Evolutionary conservation across 148 eudicot species (phyloP), one percentile per base, ranked within the genome.

Genomic region (Persicaria maculosa): DNA sequence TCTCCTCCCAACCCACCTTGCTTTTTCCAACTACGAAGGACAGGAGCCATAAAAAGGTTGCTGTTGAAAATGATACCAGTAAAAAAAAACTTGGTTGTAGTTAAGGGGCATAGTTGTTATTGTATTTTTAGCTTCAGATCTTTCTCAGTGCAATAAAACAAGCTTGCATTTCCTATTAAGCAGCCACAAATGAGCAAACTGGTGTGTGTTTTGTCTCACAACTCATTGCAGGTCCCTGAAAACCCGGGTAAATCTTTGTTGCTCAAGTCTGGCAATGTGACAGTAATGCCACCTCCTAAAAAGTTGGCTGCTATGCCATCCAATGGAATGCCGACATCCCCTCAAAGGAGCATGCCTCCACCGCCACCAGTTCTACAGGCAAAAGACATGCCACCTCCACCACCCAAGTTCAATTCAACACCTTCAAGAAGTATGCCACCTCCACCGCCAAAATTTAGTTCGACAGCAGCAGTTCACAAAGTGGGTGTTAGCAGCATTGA

Each of bases 211-310:
- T 78, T 77, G 62, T 64, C 69, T 40, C 69, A 46, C 83, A 82
- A 76, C 68, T 76, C 79, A 74, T 77, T 81, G 71, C 88, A 88
- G 97, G 92, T 80, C 52, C 74, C 88, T 72, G 84, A 77, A 22
- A 80, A 74, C 80, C 81, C 78, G 57, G 72, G 74, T 50, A 85
- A 77, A 73, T 80, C 73, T 58, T 71, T 80, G 75, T 61, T 80
- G 72, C 84, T 77, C 83, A 61, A 64, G 40, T 83, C 59, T 47
- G 84, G 83, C 76, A 75, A 79, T 71, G 68, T 70, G 50, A 75
- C 85, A 58, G 61, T 68, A 47, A 58, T 77, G 77, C 86, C 81
- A 74, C 79, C 86, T 80, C 83, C 82, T 11, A 86, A 76, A 74
- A 80, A 79, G 83, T 70, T 80, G 82, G 77, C 71, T 47, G 61